Conservation (phyloP, 2,329 filamentous ascomycete genomes). For the Pseudocercospora eumusae region DNA sequence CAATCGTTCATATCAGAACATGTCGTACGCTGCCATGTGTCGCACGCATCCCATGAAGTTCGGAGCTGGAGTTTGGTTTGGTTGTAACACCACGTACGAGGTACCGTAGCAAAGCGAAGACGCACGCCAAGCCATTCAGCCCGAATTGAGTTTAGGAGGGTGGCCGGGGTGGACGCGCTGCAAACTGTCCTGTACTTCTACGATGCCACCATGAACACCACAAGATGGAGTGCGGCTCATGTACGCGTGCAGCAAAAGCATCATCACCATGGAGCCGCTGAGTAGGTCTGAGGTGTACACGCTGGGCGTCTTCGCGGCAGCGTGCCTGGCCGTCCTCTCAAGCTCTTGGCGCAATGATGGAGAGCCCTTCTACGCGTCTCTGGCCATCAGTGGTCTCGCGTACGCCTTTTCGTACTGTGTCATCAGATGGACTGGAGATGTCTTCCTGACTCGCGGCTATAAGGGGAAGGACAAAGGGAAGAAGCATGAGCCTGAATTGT, state of each 20-base stretch:
- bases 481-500: conserved; percentile 72
- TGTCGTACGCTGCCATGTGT: conserved; percentile 5
- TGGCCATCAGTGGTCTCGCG: conserved; percentile 81
- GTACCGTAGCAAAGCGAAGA: neutral
- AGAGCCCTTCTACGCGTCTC: conserved; percentile 82
- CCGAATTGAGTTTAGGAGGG: conserved; percentile 6
- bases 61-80: neutral
- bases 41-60: neutral
- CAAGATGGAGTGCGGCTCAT: conserved; percentile 1
- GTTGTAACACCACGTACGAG: neutral
- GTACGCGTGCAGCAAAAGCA: neutral
- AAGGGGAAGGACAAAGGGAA: conserved; percentile 90
- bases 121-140: neutral
- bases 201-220: neutral
- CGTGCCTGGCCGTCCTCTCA: conserved; percentile 70
- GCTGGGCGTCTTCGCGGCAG: conserved; percentile 64
- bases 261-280: conserved; percentile 42
- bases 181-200: conserved; percentile 7
- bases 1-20: conserved; percentile 9
- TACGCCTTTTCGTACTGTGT: conserved; percentile 81
- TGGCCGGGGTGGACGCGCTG: neutral
- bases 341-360: conserved; percentile 84
- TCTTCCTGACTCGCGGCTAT: conserved; percentile 83
- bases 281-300: conserved; percentile 58
- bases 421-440: conserved; percentile 89